Evolutionary conservation across 108 stramenopile genomes (phyloP).

Genomic region (Nitzschia palea): DNA sequence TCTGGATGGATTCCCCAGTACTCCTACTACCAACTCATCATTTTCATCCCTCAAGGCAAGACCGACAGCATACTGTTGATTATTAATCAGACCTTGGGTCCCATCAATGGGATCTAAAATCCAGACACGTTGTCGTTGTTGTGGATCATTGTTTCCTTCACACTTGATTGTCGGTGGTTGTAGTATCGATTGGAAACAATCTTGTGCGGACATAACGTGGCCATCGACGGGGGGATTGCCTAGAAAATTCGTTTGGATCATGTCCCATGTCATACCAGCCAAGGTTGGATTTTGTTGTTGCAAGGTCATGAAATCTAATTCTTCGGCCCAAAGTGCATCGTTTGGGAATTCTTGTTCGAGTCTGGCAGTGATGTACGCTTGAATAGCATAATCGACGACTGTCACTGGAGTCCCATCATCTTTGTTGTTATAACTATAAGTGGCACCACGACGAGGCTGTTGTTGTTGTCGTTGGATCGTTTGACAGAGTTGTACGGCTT

Average conservation of each 20-base stretch:
- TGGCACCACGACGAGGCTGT: no score
- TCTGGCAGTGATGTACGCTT: conserved; percentile 50
- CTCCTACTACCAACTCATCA: not conserved
- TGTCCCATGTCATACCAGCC: no score
- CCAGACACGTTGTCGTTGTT: conserved; percentile 49
- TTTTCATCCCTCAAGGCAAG: conserved; percentile 61
- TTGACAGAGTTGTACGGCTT: not conserved
- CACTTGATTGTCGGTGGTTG: no score
- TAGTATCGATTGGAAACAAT: no score
- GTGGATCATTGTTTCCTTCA: no score
- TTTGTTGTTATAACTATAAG: conserved; percentile 10
- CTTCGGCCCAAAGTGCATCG: conserved; percentile 61
- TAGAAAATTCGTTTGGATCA: no score
- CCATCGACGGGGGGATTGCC: no score
- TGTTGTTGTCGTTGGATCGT: no score
- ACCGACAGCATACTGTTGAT: conserved; percentile 77
- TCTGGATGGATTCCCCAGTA: not conserved
- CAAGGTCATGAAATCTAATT: no score
- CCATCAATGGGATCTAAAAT: conserved; percentile 90
- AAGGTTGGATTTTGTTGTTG: no score
- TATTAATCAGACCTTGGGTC: conserved; percentile 88
- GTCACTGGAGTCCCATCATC: conserved; percentile 65
- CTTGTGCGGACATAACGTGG: no score
- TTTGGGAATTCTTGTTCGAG: conserved; percentile 35
- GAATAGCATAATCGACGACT: conserved; percentile 61